Evolutionary conservation across 2,329 filamentous ascomycete species (phyloP), one percentile per base, ranked within the genome.

Genomic region (Paecilomyces formosus): DNA sequence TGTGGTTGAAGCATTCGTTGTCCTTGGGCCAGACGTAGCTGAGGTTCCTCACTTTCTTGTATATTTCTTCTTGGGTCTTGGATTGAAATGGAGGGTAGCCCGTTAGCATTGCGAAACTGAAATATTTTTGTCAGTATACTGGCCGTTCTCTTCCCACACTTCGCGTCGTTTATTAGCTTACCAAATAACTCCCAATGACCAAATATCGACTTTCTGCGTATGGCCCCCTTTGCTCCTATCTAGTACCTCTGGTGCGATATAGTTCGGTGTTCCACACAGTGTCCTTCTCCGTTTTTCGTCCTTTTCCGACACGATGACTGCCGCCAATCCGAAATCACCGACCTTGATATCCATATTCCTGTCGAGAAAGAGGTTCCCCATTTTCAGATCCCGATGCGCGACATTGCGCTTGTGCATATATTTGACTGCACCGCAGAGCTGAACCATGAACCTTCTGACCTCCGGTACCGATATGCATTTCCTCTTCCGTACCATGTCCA

Each of bases 151-250:
- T 45, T 45, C 18, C 18, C 15, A 12, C 28, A 31, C 26, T 45
- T 21, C 31, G 13, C 28, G 24, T 18, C n/a, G 3, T n/a, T 26
- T 2, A 24, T 51, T n/a, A 28, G 68, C 86, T 79, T 78, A 92
- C 87, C 95, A 92, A 72, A 99, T 99, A 65, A 99, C 94, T 21
- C 95, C 94, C 70, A 99, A 82, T 52, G 93, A 96, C 95, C 95
- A 99, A 58, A 99, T 90, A 72, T 99, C 94, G 3, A 99, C 94
- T 80, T 95, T 96, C 71, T 97, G 92, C 65, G 96, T 94, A 72
- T 99, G 94, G 0, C 94, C 94, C 67, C 93, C 91, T 70, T 90
- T 94, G 33, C 89, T 90, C 79, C 94, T 96, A 70, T 96, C 90
- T 55, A 99, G 77, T 61, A 99, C 96, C 70, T 99, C 94, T 0